Evolutionary conservation across 805 yeast species (phyloP).

Genomic region (Lipomyces japonicus): DNA sequence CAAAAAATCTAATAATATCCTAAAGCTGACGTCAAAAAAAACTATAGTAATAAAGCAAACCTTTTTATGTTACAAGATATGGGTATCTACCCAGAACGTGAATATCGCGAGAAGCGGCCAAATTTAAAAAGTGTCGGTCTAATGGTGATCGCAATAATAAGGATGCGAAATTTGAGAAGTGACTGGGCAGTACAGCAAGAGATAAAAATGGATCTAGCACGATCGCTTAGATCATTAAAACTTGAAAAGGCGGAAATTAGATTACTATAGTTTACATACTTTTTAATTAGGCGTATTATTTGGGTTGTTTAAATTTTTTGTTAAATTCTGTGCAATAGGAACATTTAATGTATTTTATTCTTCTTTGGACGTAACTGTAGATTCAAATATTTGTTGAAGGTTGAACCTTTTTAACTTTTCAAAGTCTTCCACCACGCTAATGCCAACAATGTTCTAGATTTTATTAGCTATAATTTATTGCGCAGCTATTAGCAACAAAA

Average conservation of each 20-base stretch:
- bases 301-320: too few species aligned
- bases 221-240: not conserved
- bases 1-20: not conserved
- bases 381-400: slow-evolving; percentile 65
- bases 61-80: slow-evolving; percentile 33
- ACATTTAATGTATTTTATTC: not conserved
- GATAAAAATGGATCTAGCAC: not conserved
- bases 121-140: slow-evolving; percentile 32
- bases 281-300: not conserved
- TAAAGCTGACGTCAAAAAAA: not conserved
- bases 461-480: not conserved
- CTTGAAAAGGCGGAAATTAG: not conserved
- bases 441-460: slow-evolving; percentile 66
- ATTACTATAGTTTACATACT: too few species aligned
- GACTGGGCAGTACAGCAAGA: slow-evolving; percentile 12
- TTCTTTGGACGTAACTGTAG: slow-evolving; percentile 1
- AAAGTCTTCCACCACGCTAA: slow-evolving; percentile 67
- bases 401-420: slow-evolving; percentile 65
- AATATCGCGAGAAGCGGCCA: slow-evolving; percentile 14
- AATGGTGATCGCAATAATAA: slow-evolving; percentile 34
- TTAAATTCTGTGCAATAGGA: not conserved
- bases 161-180: slow-evolving; percentile 31
- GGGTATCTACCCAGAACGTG: slow-evolving; percentile 34
- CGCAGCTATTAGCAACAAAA: not conserved
- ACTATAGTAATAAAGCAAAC: slow-evolving; percentile 31